Conservation (phyloP, 2,329 filamentous ascomycete genomes). For the Talaromyces sp. region DNA sequence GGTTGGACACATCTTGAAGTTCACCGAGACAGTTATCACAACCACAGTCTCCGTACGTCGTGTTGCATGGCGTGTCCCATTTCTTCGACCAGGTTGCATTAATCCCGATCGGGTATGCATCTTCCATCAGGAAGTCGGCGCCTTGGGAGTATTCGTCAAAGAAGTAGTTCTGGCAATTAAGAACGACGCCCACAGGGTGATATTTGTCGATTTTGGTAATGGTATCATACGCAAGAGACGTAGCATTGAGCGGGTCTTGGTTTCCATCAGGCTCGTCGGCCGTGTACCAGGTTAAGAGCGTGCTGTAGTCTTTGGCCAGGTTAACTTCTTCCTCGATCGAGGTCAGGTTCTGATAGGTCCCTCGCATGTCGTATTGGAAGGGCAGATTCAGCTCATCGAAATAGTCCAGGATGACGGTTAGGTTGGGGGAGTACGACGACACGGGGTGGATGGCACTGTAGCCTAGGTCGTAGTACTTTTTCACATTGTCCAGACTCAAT, state of each 20-base stretch:
- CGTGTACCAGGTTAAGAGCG: constrained; percentile 7
- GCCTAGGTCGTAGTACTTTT: constrained; percentile 10
- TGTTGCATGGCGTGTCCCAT: constrained; percentile 11
- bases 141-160: constrained; percentile 10
- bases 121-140: constrained; percentile 12
- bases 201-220: constrained; percentile 9
- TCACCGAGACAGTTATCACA: constrained; percentile 11
- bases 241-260: constrained; percentile 8
- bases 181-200: constrained; percentile 7
- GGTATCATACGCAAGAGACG: constrained; percentile 7
- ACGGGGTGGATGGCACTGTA: constrained; percentile 11
- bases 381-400: constrained; percentile 11
- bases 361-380: constrained; percentile 13
- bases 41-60: constrained; percentile 11
- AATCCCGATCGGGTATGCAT: constrained; percentile 11
- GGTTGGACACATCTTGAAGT: constrained; percentile 10
- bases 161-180: constrained; percentile 12
- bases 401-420: constrained; percentile 11
- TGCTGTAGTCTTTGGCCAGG: constrained; percentile 7
- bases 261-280: constrained; percentile 12
- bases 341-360: constrained; percentile 8
- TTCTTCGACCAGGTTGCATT: constrained; percentile 10
- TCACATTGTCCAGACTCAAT: constrained; percentile 7
- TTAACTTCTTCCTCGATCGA: constrained; percentile 7
- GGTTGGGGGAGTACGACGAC: constrained; percentile 6